A percentile compares a stretch with the other conserved stretches of the same genome.
Conservation (phyloP, 2,329 filamentous ascomycete genomes). For the Colletotrichum sp. region DNA sequence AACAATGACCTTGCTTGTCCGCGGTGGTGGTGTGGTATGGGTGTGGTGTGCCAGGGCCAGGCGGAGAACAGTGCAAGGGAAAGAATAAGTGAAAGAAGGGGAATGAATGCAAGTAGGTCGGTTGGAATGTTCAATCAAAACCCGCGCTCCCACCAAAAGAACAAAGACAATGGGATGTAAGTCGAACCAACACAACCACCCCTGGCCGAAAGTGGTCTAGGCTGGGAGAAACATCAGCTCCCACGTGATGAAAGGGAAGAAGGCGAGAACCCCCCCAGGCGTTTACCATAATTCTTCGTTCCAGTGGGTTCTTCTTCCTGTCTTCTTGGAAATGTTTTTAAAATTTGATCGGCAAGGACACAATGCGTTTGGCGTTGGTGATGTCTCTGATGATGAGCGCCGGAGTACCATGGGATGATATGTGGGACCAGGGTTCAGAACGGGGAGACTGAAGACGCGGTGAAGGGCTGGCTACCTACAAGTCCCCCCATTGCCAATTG, state of each 20-base stretch:
- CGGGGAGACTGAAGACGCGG: constrained; percentile 18
- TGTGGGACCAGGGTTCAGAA: constrained; percentile 10
- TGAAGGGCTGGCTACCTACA: constrained; percentile 1
- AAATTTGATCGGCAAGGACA: constrained; percentile 20
- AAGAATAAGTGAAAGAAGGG: constrained; percentile 8
- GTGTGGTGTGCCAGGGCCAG: constrained; percentile 6
- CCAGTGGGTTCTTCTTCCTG: not conserved
- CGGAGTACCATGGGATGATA: not conserved
- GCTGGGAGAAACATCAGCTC: not conserved
- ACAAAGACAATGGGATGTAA: constrained; percentile 19
- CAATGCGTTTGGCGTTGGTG: constrained; percentile 21
- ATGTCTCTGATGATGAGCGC: constrained; percentile 15
- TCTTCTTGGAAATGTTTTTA: not conserved
- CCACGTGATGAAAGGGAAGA: constrained; percentile 18
- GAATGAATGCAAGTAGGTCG: constrained; percentile 14
- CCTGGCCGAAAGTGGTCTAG: constrained; percentile 12
- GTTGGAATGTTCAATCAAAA: constrained; percentile 10
- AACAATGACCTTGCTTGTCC: constrained; percentile 15
- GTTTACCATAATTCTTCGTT: not conserved
- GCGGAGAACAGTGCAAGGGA: constrained; percentile 4
- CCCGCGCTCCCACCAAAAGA: not conserved
- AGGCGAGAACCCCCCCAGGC: not conserved
- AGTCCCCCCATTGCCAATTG: not conserved
- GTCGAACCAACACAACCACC: not conserved
- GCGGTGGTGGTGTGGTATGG: not conserved